Conservation (phyloP, 805 yeast genomes). For the Metschnikowia gelsemii region DNA sequence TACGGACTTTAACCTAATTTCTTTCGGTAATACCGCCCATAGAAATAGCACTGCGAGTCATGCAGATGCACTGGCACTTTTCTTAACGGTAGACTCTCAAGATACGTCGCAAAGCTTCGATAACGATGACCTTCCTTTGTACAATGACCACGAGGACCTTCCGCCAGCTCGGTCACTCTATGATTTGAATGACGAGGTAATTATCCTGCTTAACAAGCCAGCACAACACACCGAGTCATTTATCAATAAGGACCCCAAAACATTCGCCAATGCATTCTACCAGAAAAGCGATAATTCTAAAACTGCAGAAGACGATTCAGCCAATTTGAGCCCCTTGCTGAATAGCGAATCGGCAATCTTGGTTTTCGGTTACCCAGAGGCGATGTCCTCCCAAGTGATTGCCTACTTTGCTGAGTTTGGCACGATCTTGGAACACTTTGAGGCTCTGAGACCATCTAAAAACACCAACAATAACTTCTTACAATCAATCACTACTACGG, state of each 20-base stretch:
- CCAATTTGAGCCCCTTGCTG: conserved; percentile 25
- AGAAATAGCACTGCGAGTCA: conserved; percentile 22
- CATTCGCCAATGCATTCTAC: conserved; percentile 45
- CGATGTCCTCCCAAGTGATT: conserved; percentile 62
- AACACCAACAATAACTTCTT: conserved; percentile 9
- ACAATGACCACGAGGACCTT: conserved; percentile 37
- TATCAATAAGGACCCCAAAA: conserved; percentile 46
- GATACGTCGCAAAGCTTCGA: conserved; percentile 30
- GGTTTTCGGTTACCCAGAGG: conserved; percentile 87
- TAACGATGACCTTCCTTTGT: conserved; percentile 29
- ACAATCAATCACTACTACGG: conserved; percentile 14
- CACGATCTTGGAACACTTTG: conserved; percentile 71
- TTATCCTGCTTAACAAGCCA: conserved; percentile 37
- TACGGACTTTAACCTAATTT: conserved; percentile 29
- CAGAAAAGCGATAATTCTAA: conserved; percentile 10
- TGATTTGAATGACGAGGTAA: conserved; percentile 47
- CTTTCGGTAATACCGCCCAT: conserved; percentile 32
- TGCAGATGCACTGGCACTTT: conserved; percentile 17
- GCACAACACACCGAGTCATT: conserved; percentile 39
- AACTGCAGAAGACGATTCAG: conserved; percentile 12
- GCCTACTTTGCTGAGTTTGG: conserved; percentile 80
- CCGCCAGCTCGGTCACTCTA: conserved; percentile 53
- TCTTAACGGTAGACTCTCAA: conserved; percentile 20
- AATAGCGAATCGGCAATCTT: conserved; percentile 63
- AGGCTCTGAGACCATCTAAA: conserved; percentile 24